These are phyloP conservation scores for Magnolia officinalis DNA, from an alignment of 164 flowering plant genomes.

Conservation along the genomic window DNA sequence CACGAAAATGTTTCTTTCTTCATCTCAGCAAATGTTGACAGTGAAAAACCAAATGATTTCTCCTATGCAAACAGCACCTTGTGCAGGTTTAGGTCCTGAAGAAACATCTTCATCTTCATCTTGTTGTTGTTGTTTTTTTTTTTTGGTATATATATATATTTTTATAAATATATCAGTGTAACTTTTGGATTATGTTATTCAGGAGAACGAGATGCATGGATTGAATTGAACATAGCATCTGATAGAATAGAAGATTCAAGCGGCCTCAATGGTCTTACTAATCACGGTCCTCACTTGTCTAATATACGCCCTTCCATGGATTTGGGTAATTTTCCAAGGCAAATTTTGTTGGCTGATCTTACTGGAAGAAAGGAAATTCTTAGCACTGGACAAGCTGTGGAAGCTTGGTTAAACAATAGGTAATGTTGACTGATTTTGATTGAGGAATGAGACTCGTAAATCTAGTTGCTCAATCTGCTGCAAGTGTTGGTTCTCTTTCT, in stretches of 20 bases:
- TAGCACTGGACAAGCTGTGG: slow-evolving; percentile 24
- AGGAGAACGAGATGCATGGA: slow-evolving; percentile 25
- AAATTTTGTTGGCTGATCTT: slow-evolving; percentile 18
- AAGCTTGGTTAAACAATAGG: slow-evolving; percentile 37
- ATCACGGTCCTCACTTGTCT: slow-evolving; percentile 8
- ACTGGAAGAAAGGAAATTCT: slow-evolving; percentile 20
- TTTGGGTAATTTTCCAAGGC: slow-evolving; percentile 28
- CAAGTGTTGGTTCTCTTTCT: background rate
- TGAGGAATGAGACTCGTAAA: background rate
- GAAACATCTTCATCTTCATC: background rate
- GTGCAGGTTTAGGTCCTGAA: background rate
- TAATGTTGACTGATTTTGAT: background rate
- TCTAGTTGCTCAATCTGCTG: background rate
- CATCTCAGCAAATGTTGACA: background rate
- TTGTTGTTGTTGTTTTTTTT: too few relatives aligned
- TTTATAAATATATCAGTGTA: background rate
- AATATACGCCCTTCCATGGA: slow-evolving; percentile 30
- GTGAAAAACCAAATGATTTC: background rate
- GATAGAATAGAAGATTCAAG: slow-evolving; percentile 5
- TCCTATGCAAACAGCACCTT: background rate
- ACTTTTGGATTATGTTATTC: slow-evolving; percentile 13
- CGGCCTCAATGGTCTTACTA: background rate
- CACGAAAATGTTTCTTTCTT: too few relatives aligned
- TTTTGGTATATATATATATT: too few relatives aligned
- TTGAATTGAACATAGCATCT: slow-evolving; percentile 16